A percentile compares a stretch with the other conserved stretches of the same genome.
Conservation (phyloP, 768 basidiomycete genomes). For the Xerocomus spinulosus region DNA sequence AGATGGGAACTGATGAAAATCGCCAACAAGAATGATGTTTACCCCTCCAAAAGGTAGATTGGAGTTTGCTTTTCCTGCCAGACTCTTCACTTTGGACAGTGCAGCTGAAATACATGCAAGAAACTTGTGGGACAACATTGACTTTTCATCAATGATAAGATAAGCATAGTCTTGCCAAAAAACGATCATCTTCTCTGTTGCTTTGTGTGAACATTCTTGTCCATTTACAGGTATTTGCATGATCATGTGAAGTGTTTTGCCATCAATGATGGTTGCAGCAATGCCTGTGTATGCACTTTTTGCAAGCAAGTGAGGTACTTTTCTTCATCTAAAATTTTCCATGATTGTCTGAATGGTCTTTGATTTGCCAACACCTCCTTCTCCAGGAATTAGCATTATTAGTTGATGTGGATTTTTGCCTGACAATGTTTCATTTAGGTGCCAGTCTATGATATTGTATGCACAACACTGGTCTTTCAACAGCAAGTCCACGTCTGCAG, state of each 20-base stretch:
- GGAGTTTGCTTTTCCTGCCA: too few species aligned
- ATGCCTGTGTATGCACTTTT: background rate
- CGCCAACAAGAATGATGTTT: background rate
- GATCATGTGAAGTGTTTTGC: background rate
- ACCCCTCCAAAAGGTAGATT: too few species aligned
- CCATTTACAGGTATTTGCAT: background rate
- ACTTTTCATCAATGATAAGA: background rate
- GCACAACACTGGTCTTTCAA: background rate
- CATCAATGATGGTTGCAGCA: background rate
- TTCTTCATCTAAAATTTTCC: background rate
- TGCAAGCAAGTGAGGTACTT: background rate
- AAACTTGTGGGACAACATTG: background rate
- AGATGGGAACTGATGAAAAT: background rate
- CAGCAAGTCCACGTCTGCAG: background rate
- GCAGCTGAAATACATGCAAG: background rate
- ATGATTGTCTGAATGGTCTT: background rate
- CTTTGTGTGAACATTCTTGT: background rate
- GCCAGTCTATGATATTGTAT: background rate
- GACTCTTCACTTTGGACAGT: background rate
- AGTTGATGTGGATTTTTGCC: background rate
- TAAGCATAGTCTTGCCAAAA: background rate
- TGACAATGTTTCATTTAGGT: background rate
- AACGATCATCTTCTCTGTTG: background rate
- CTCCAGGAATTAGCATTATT: background rate
- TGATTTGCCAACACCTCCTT: background rate